phyloP scores from a whole-genome alignment of 2,329 filamentous ascomycete genomes.

The Botrytis sinoallii region DNA sequence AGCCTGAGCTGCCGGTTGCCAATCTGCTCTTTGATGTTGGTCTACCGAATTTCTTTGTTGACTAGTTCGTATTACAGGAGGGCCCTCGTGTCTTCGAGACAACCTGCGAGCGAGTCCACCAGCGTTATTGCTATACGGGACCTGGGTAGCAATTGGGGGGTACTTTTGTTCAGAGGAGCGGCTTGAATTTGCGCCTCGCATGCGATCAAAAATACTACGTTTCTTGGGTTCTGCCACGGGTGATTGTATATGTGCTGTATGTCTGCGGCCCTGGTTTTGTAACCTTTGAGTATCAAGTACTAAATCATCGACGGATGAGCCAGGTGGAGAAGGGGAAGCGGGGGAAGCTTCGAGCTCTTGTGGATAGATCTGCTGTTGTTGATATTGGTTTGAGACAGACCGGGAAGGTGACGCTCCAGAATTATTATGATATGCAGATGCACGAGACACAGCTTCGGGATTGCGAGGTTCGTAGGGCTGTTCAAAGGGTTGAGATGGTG shows the following conservation, averaged over 20 bases:
- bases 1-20: slow-evolving; percentile 37
- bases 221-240: slow-evolving; percentile 34
- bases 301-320: slow-evolving; percentile 34
- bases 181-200: slow-evolving; percentile 31
- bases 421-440: slow-evolving; percentile 30
- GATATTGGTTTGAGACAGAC: slow-evolving; percentile 29
- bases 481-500: slow-evolving; percentile 21
- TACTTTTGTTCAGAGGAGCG: slow-evolving; percentile 30
- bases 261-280: slow-evolving; percentile 26
- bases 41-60: slow-evolving; percentile 41
- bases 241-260: slow-evolving; percentile 23
- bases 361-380: slow-evolving; percentile 29
- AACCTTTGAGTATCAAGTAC: slow-evolving; percentile 27
- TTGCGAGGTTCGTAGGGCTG: slow-evolving; percentile 27
- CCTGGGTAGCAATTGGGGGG: slow-evolving; percentile 20
- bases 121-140: slow-evolving; percentile 46
- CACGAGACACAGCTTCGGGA: slow-evolving; percentile 26
- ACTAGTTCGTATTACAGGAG: slow-evolving; percentile 42
- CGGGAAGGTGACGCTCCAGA: slow-evolving; percentile 28
- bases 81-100: slow-evolving; percentile 55
- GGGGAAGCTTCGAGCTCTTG: slow-evolving; percentile 24
- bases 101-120: slow-evolving; percentile 50
- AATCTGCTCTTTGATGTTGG: slow-evolving; percentile 41
- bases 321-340: slow-evolving; percentile 21
- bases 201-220: slow-evolving; percentile 35